Conservation (phyloP, 208 protist genomes). For the Acanthamoeba lugdunensis region DNA sequence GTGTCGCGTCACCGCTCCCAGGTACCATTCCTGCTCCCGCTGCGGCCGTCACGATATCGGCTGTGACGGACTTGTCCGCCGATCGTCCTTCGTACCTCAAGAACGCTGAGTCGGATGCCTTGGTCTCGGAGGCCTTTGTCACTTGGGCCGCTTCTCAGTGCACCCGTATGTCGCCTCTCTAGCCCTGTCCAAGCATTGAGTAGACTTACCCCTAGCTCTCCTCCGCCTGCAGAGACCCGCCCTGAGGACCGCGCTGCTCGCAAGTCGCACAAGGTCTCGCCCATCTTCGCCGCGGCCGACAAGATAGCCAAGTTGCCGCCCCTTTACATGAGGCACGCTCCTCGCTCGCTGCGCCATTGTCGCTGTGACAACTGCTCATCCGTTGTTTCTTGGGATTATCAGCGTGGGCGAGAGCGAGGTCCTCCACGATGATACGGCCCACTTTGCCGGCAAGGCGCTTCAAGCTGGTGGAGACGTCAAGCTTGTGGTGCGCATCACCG, state of each 20-base stretch:
- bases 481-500: constrained; percentile 10
- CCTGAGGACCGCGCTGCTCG: constrained; percentile 31
- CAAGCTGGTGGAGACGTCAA: constrained; percentile 63
- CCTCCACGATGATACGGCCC: constrained; percentile 21
- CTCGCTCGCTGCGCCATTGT: neutral
- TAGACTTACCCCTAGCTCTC: neutral
- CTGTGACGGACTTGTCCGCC: constrained; percentile 54
- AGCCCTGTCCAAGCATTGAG: neutral
- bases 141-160: neutral
- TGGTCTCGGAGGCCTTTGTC: neutral
- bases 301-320: constrained; percentile 58
- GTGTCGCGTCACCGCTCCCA: neutral
- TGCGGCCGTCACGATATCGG: constrained; percentile 40
- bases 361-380: neutral
- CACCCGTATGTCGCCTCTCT: neutral
- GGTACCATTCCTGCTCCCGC: constrained; percentile 52
- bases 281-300: constrained; percentile 29
- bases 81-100: neutral
- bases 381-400: neutral
- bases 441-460: constrained; percentile 65
- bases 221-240: neutral
- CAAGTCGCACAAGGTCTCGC: constrained; percentile 58
- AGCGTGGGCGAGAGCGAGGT: constrained; percentile 36
- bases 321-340: constrained; percentile 58
- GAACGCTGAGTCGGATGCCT: constrained; percentile 6